Conservation (phyloP, 2,329 filamentous ascomycete species). For the Fusarium sp. region DNA sequence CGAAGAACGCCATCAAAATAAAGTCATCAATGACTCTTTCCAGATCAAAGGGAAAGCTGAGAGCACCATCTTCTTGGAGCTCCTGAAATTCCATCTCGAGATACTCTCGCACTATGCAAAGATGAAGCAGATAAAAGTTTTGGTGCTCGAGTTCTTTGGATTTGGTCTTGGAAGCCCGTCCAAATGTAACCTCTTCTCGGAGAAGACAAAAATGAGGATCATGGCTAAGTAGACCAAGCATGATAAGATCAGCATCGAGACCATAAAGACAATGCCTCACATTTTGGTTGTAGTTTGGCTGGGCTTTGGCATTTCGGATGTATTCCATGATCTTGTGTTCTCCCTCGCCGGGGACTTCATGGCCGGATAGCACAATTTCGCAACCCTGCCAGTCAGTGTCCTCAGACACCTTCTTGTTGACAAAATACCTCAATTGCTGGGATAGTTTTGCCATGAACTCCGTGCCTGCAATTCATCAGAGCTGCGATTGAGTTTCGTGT, state of each 20-base stretch:
- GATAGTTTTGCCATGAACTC: slow-evolving; percentile 98
- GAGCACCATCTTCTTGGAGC: slow-evolving; percentile 76
- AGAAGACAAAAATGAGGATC: slow-evolving; percentile 98
- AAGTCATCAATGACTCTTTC: slow-evolving; percentile 99
- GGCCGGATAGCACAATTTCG: slow-evolving; percentile 94
- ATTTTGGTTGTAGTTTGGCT: slow-evolving; percentile 92
- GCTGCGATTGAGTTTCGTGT: not conserved
- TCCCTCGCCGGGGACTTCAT: slow-evolving; percentile 97
- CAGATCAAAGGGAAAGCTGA: slow-evolving; percentile 88
- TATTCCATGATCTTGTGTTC: slow-evolving; percentile 99
- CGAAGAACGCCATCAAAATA: slow-evolving; percentile 99
- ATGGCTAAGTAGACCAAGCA: slow-evolving; percentile 96
- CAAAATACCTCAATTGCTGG: slow-evolving; percentile 94
- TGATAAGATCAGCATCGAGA: slow-evolving; percentile 96
- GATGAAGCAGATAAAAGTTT: slow-evolving; percentile 97
- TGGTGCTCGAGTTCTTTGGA: slow-evolving; percentile 98
- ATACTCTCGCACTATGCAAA: slow-evolving; percentile 98
- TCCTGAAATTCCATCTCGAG: slow-evolving; percentile 97
- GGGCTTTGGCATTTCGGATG: slow-evolving; percentile 96
- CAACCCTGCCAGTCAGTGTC: slow-evolving; percentile 98
- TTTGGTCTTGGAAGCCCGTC: slow-evolving; percentile 86
- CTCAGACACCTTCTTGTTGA: slow-evolving; percentile 98
- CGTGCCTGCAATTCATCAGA: slow-evolving; percentile 65
- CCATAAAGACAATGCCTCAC: slow-evolving; percentile 97
- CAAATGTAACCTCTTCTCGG: slow-evolving; percentile 98